A percentile compares a stretch with the other conserved stretches of the same genome.
phyloP scores from a whole-genome alignment of 163 green algal species.

The Chlamydomonas reinhardtii region DNA sequence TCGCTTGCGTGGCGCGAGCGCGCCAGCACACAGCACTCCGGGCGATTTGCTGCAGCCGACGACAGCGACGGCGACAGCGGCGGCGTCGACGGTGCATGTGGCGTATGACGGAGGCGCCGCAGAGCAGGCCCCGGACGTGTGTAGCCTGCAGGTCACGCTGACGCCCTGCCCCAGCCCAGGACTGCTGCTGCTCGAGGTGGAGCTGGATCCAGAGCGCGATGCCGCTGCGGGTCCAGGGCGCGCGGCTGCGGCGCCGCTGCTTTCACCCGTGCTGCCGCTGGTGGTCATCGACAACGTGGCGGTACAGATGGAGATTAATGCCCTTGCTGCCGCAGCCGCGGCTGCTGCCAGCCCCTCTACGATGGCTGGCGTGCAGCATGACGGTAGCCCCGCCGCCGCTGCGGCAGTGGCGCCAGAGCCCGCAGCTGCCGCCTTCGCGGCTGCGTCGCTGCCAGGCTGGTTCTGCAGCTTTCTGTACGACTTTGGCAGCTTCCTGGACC shows the following conservation, averaged over 20 bases:
- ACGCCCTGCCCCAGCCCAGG: not conserved
- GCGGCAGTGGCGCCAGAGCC: not conserved
- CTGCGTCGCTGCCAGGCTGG: not conserved
- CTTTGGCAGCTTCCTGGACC: conserved; percentile 13
- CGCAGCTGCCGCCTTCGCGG: not conserved
- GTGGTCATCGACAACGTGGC: conserved; percentile 7
- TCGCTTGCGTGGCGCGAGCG: too few species aligned
- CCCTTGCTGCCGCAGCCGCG: not conserved
- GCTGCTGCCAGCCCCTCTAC: not conserved
- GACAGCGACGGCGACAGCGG: too few species aligned
- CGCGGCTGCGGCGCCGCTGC: not conserved
- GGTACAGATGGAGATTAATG: conserved; percentile 1
- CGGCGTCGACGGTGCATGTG: too few species aligned
- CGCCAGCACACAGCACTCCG: too few species aligned
- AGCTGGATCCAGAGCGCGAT: not conserved
- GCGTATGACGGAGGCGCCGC: too few species aligned
- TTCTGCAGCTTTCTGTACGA: conserved; percentile 25
- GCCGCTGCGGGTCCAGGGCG: not conserved
- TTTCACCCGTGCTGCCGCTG: not conserved
- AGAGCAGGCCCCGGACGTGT: too few species aligned
- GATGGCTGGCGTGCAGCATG: not conserved
- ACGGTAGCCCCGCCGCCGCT: not conserved
- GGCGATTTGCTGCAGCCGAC: too few species aligned
- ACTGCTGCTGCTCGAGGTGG: conserved; percentile 33
- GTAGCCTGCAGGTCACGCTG: too few species aligned